These are phyloP conservation scores for slime mould (Dictyostelium discoideum) DNA, from an alignment of 78 protist species.

Conservation along the genomic window dicty_2.7 NC_007089.4:2915501-2916000, in stretches of 20 bases:
- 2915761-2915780: neutral
- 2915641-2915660: too few species aligned
- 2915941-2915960: slow-evolving; percentile 82
- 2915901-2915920: slow-evolving; percentile 29
- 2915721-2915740: too few species aligned
- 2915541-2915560: too few species aligned
- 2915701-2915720: too few species aligned
- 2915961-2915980: slow-evolving; percentile 76
- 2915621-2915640: too few species aligned
- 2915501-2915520: neutral
- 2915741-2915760: too few species aligned
- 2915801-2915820: neutral
- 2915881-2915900: slow-evolving; percentile 22
- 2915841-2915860: neutral
- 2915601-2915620: too few species aligned
- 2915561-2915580: neutral
- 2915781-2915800: neutral
- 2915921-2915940: slow-evolving; percentile 77
- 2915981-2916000: too few species aligned
- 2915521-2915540: too few species aligned
- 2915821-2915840: slow-evolving; percentile 23
- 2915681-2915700: too few species aligned
- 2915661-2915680: too few species aligned
- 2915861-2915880: neutral
- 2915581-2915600: neutral